Percentiles rank a stretch among this genome's conserved stretches.
These are phyloP conservation scores for Fraxinus anomala DNA, from an alignment of 257 asterid genomes.

Conservation along the genomic window DNA sequence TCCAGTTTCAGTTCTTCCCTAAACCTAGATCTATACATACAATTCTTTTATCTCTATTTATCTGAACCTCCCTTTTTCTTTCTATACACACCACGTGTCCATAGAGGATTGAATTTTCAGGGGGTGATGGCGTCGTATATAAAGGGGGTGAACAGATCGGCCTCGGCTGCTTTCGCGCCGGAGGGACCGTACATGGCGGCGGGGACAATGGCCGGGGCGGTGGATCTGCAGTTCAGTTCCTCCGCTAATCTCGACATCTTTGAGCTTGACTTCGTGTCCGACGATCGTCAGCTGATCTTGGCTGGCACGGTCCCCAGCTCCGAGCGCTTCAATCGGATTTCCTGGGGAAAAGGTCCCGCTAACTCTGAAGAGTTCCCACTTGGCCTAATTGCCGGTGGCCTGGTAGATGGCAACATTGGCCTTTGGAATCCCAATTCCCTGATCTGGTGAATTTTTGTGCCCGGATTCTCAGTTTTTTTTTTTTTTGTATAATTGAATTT, in stretches of 20 bases:
- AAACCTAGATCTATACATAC: slow-evolving; percentile 14
- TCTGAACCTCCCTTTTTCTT: slow-evolving; percentile 4
- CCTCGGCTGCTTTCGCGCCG: slow-evolving; percentile 89
- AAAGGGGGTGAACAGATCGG: slow-evolving; percentile 90
- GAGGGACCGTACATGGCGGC: slow-evolving; percentile 86
- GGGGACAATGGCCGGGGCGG: slow-evolving; percentile 99
- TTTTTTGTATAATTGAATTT: background rate
- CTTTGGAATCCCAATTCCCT: slow-evolving; percentile 87
- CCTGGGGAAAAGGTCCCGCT: slow-evolving; percentile 72
- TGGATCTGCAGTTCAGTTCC: slow-evolving; percentile 95
- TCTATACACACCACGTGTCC: background rate
- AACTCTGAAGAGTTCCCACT: slow-evolving; percentile 71
- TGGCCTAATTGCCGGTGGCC: slow-evolving; percentile 95
- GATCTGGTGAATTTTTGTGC: slow-evolving; percentile 62
- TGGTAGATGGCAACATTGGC: slow-evolving; percentile 90
- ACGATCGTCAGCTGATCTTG: slow-evolving; percentile 66
- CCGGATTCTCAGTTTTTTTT: background rate
- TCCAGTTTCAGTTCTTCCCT: slow-evolving; percentile 11
- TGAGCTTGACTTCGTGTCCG: slow-evolving; percentile 84
- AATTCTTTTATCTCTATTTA: slow-evolving; percentile 3
- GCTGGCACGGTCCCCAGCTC: slow-evolving; percentile 74
- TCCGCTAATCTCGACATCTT: slow-evolving; percentile 89
- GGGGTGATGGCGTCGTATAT: slow-evolving; percentile 63
- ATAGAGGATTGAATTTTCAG: slow-evolving; percentile 4
- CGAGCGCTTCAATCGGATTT: slow-evolving; percentile 83